Conservation (phyloP, 805 yeast genomes). For the Ogataea trehalophila region DNA sequence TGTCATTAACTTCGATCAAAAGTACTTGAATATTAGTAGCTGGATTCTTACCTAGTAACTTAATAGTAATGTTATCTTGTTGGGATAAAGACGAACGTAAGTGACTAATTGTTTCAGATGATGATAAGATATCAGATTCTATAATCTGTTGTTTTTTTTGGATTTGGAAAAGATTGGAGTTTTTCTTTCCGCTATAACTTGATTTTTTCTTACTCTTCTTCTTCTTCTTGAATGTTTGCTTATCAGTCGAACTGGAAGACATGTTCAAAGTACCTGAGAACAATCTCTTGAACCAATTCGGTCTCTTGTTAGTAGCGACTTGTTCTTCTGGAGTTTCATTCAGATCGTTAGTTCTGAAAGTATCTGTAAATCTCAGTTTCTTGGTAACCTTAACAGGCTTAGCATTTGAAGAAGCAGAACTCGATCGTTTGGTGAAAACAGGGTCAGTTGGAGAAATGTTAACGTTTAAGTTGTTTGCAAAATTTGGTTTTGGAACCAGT, state of each 20-base stretch:
- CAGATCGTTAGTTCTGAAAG: background rate
- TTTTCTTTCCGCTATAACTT: background rate
- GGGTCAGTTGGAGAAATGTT: slow-evolving; percentile 28
- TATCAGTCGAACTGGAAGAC: background rate
- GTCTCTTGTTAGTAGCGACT: slow-evolving; percentile 3
- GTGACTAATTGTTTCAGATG: slow-evolving; percentile 3
- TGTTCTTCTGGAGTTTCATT: background rate
- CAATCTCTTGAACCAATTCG: slow-evolving; percentile 21
- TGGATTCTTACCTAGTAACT: background rate
- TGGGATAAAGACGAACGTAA: slow-evolving; percentile 3
- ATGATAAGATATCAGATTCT: slow-evolving; percentile 15
- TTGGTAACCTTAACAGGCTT: background rate
- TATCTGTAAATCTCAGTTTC: slow-evolving; percentile 3
- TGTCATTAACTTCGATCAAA: slow-evolving; percentile 2
- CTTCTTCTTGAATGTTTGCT: background rate
- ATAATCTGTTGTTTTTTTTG: slow-evolving; percentile 6
- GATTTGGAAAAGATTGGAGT: background rate
- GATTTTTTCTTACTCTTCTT: background rate
- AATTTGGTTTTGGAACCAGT: background rate
- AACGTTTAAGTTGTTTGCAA: slow-evolving; percentile 2
- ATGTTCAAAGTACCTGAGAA: background rate
- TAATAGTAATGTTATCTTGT: background rate
- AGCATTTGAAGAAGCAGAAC: background rate
- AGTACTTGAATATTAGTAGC: slow-evolving; percentile 1
- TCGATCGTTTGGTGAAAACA: slow-evolving; percentile 5